These are phyloP conservation scores for Neospora caninum DNA, from an alignment of 169 alveolate species.

Conservation along the genomic window DNA sequence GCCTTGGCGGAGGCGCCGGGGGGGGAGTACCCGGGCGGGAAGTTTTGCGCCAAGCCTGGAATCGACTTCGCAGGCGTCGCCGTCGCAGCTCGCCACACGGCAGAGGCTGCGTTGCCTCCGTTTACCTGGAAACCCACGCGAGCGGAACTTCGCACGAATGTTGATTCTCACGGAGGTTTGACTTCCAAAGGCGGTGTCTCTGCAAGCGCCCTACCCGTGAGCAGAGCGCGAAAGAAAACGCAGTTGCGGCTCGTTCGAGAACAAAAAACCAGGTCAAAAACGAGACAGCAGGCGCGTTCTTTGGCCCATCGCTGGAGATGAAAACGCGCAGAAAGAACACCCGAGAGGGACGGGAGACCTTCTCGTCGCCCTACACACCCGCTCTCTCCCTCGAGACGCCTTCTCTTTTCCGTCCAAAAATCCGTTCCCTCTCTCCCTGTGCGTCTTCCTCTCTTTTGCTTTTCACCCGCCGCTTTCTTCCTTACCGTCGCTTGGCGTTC, in stretches of 20 bases:
- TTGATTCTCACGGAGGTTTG: too few relatives aligned
- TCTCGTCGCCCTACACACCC: too few relatives aligned
- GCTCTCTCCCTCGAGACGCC: neutral
- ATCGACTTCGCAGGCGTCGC: neutral
- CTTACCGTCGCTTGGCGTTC: constrained; percentile 20
- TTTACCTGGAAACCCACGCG: neutral
- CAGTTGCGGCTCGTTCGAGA: too few relatives aligned
- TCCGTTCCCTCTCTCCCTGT: neutral
- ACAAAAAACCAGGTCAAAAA: neutral
- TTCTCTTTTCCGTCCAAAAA: neutral
- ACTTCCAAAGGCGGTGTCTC: too few relatives aligned
- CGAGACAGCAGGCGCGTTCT: neutral
- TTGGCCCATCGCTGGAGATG: too few relatives aligned
- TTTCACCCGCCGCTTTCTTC: neutral
- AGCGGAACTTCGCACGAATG: too few relatives aligned
- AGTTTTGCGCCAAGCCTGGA: neutral
- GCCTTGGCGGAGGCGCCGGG: neutral
- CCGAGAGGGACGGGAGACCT: too few relatives aligned
- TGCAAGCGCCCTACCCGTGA: too few relatives aligned
- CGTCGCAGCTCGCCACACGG: neutral
- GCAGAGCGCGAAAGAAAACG: too few relatives aligned
- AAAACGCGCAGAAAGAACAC: too few relatives aligned
- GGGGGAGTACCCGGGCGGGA: neutral
- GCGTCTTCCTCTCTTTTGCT: neutral
- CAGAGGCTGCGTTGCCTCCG: neutral